Evolutionary conservation across 1,284 basidiomycete genomes (phyloP), one percentile per base, ranked within the genome.

Genomic region (Sanghuangporus sanghuang): DNA sequence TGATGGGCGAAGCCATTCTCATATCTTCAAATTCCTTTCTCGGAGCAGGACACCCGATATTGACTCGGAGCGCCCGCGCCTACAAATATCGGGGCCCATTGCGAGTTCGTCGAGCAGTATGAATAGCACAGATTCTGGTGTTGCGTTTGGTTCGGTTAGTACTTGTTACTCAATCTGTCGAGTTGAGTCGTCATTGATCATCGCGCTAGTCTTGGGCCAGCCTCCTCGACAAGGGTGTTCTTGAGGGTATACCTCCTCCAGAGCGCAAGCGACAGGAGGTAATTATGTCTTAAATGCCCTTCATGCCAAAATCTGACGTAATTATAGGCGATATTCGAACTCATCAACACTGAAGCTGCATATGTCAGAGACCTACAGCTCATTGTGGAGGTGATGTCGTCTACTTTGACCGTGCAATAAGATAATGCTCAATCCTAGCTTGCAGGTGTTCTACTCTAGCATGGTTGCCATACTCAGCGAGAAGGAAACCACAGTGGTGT

Each of bases 291-390:
- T 11, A 40, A 35, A 39, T 48, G 21, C 7, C 42, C 50, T 39
- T 12, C 27, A 36, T 12, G 18, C 23, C 42, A 21, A 16, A 16
- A 12, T 44, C 38, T 59, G 9, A 63, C 44, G 35, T 39, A 8
- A 18, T 32, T 18, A 2, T 64, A 89, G 86, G 86, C 85, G 0
- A 96, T 96, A 55, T 97, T 96, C 71, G 95, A 98, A 75, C 80
- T 98, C 54, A 95, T 97, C 68, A 82, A 83, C 2, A 97, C 95
- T 0, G 96, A 98, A 73, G 81, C 79, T 12, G 85, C 89, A 0
- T 97, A 96, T 72, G 93, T 97, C 56, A 83, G 92, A 27, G 93
- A 96, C 73, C 73, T 97, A 52, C 95, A 97, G 72, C 81, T 96
- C 21, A 88, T 95, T 64, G 92, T 97, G 14, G 90, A 93, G 81